Evolutionary conservation across 805 yeast species (phyloP), one percentile per base, ranked within the genome.

Genomic region (Hanseniaspora jakobsenii): DNA sequence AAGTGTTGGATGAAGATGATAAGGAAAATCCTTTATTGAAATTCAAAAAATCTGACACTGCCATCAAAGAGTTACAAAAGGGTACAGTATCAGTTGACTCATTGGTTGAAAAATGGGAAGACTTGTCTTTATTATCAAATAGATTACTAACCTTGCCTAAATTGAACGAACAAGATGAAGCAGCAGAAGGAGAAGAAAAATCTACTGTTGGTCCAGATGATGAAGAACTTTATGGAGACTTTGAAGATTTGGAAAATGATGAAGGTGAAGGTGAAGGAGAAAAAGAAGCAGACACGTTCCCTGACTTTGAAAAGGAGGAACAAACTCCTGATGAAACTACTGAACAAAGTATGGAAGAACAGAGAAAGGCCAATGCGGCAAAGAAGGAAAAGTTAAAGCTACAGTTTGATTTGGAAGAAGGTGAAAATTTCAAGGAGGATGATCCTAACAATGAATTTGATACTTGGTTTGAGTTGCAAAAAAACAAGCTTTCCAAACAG

Each of bases 381-480:
- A 86, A 82, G 67, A 93, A 91, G 56, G 96, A 87, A 51, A 78
- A 82, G 55, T 69, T 89, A 48, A 78, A 86, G 48, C 69, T 83
- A 55, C 96, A 91, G 58, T 85, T 91, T 56, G 97, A 91, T 48
- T 53, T 61, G 59, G 72, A 69, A 47, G 78, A 73, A 51, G 78
- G 76, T 47, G 77, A 76, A 36, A 79, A 75, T 47, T 75, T 75
- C 52, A 83, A 82, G 14, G 85, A 78, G 21, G 83, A 79, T 50
- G 94, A 84, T 50, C 83, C 83, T 10, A 86, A 82, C 57, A 71
- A 72, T 48, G 93, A 82, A 57, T 85, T 84, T 47, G 96, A 89
- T 55, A 86, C 95, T 0, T 91, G 98, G 98, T 91, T 89, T 60
- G 97, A 89, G 60, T 76, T 81, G 61, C 96, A 91, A 62, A 91